A percentile compares a stretch with the other conserved stretches of the same genome.
Evolutionary conservation across 108 stramenopile genomes (phyloP).

Genomic region (Conticribra guillardii): DNA sequence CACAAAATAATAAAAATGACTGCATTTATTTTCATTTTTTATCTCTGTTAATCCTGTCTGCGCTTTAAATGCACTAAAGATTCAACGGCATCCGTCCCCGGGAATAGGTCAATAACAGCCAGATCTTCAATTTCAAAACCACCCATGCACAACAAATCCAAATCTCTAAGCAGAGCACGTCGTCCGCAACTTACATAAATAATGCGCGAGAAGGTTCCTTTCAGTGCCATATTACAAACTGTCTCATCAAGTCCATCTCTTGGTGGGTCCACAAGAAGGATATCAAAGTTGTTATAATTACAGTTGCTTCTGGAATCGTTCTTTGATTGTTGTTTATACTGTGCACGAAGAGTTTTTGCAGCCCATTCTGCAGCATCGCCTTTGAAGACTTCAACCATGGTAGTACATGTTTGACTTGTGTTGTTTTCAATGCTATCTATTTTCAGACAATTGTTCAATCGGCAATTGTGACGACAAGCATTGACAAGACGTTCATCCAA

Average conservation of each 20-base stretch:
- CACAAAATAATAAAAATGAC: too few relatives aligned
- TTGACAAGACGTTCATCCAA: constrained; percentile 68
- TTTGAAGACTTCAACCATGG: constrained; percentile 42
- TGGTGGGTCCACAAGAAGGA: constrained; percentile 82
- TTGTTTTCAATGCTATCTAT: constrained; percentile 14
- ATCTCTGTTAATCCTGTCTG: not conserved
- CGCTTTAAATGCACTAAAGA: constrained; percentile 69
- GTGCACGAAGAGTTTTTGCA: constrained; percentile 16
- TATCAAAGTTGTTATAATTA: constrained; percentile 44
- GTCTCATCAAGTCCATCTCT: constrained; percentile 56
- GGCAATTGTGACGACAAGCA: constrained; percentile 62
- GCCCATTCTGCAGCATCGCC: constrained; percentile 75
- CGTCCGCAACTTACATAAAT: constrained; percentile 78
- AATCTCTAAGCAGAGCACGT: constrained; percentile 68
- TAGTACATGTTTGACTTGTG: not conserved
- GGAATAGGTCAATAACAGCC: constrained; percentile 74
- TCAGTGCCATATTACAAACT: constrained; percentile 69
- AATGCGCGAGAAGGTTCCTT: constrained; percentile 59
- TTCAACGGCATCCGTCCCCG: constrained; percentile 74
- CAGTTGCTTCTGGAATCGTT: not conserved
- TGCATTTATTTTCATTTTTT: too few relatives aligned
- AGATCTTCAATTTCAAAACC: constrained; percentile 62
- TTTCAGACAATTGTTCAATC: constrained; percentile 51
- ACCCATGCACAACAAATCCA: constrained; percentile 45
- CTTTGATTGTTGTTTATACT: constrained; percentile 14